phyloP scores from a whole-genome alignment of 2,329 filamentous ascomycete species.

The Sphaerulina populicola region DNA sequence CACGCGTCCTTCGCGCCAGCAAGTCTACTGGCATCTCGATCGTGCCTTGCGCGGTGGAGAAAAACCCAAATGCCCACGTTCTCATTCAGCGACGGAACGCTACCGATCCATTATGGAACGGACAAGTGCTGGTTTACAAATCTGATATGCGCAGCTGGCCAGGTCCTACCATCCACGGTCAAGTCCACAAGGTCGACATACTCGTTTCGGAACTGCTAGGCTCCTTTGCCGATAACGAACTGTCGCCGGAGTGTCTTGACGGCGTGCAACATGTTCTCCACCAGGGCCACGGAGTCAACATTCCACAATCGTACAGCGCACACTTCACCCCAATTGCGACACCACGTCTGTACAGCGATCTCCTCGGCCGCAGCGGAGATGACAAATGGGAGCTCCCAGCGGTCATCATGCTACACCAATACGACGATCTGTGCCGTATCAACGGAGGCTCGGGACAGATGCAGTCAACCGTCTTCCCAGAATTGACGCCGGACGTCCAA shows the following conservation, averaged over 20 bases:
- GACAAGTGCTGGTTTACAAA: conserved; percentile 77
- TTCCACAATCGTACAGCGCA: conserved; percentile 86
- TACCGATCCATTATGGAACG: conserved; percentile 59
- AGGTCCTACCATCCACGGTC: conserved; percentile 55
- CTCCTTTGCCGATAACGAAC: conserved; percentile 93
- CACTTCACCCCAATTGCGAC: conserved; percentile 87
- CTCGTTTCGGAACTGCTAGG: conserved; percentile 88
- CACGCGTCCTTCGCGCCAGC: conserved; percentile 74
- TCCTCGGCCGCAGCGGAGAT: conserved; percentile 53
- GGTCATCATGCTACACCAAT: conserved; percentile 83
- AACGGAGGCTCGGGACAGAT: background rate
- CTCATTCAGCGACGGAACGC: conserved; percentile 81
- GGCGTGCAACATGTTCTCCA: conserved; percentile 88
- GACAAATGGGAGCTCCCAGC: conserved; percentile 84
- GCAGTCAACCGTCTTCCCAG: conserved; percentile 9
- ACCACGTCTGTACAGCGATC: conserved; percentile 75
- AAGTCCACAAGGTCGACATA: conserved; percentile 71
- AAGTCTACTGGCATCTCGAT: conserved; percentile 66
- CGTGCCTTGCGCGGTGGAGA: conserved; percentile 87
- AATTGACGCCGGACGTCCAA: conserved; percentile 49
- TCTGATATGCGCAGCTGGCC: conserved; percentile 97
- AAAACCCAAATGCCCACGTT: conserved; percentile 96
- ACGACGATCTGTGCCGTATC: conserved; percentile 65
- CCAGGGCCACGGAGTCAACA: conserved; percentile 75
- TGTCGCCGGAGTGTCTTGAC: conserved; percentile 92